Evolutionary conservation across 768 basidiomycete genomes (phyloP), one percentile per base, ranked within the genome.

Genomic region (Mycena belliarum): DNA sequence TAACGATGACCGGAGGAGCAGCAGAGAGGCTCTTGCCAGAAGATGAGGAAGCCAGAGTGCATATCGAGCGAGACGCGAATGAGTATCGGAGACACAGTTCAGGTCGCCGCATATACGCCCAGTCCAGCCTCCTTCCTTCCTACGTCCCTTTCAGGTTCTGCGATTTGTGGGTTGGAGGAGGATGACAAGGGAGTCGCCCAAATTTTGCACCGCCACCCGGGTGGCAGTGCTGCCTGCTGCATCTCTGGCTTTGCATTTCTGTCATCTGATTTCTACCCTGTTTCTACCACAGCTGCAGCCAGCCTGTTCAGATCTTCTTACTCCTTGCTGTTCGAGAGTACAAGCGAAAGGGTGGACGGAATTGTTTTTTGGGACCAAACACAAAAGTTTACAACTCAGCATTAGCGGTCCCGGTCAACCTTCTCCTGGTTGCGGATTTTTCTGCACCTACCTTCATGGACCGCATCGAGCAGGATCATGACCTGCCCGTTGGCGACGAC

Each of bases 391-490:
- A n/a, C n/a, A n/a, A n/a, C n/a, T n/a, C n/a, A n/a, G n/a, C n/a
- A n/a, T n/a, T n/a, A n/a, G n/a, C n/a, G n/a, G n/a, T n/a, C n/a
- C n/a, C n/a, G n/a, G 33, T 35, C 14, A 35, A 9, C 33, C 33
- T 6, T 35, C 33, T 14, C 33, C 14, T 35, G 16, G 12, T 15
- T 15, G 33, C 29, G 12, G 28, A 46, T 2, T 52, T 52, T 38
- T 29, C 52, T 46, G 15, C 44, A 54, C 21, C 33, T 6, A 16
- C 25, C 44, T 28, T 9, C 41, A 61, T 61, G 59, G 24, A 61
- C 4, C 62, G 71, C 54, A 64, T 81, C 51, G 82, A 84, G 61
- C 81, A 82, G 65, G 82, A 84, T 63, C 53, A 64, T 6, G 51
- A 62, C 16, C 57, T 66, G 23, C 58, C 75, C 4, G 57, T 60